phyloP scores from a whole-genome alignment of 1,284 basidiomycete species.

The Meira nashicola region DNA sequence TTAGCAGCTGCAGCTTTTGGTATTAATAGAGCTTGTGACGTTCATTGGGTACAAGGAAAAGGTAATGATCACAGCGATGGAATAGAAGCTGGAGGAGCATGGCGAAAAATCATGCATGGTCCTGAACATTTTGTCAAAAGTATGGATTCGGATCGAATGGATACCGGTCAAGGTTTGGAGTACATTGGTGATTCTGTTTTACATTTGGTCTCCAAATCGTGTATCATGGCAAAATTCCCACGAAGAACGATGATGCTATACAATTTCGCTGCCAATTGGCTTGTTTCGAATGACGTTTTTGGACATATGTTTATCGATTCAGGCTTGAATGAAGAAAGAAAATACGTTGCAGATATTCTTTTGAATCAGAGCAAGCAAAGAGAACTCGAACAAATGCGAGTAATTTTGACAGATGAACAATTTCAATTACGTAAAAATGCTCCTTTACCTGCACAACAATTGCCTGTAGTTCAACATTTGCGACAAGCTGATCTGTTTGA shows the following conservation, averaged over 20 bases:
- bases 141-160: neutral
- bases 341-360: neutral
- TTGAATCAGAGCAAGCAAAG: neutral
- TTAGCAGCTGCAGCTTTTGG: conserved; percentile 4
- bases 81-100: neutral
- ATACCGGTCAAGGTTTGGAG: neutral
- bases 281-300: conserved; percentile 8
- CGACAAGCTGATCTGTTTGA: conserved; percentile 6
- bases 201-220: neutral
- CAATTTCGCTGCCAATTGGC: neutral
- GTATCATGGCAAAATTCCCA: neutral
- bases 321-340: neutral
- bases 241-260: neutral
- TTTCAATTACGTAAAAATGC: neutral
- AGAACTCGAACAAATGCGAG: neutral
- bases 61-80: neutral
- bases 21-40: neutral
- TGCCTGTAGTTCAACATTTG: neutral
- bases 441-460: neutral
- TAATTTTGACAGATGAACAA: neutral
- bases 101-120: neutral
- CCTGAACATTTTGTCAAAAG: neutral
- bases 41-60: neutral
- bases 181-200: conserved; percentile 6
- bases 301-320: conserved; percentile 1